Evolutionary conservation across 805 yeast species (phyloP), one percentile per base, ranked within the genome.

Genomic region (Teunomyces kruisii): DNA sequence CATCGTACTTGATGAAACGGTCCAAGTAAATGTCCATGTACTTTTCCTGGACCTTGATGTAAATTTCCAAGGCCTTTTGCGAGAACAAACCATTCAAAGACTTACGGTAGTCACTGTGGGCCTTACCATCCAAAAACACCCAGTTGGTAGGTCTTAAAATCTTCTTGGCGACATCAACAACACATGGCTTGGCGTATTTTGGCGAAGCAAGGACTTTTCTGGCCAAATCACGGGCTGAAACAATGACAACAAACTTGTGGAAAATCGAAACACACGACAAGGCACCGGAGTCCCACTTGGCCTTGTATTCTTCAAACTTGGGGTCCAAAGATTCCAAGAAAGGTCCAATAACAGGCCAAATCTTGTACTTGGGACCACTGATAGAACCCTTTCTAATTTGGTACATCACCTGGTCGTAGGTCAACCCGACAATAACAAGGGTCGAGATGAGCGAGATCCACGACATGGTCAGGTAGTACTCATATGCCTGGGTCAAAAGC

Each of bases 91-190:
- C 96, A 64, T 94, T 92, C 62, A 94, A 74, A 10, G 94, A 83
- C 65, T 83, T 83, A 70, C 99, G 84, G 71, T 92, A 94, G 68
- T 94, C 99, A 47, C 83, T 81, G 59, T 94, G 99, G 28, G 84
- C 95, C 70, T 90, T 90, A 56, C 99, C 99, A 61, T 94, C 99
- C 59, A 90, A 70, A 66, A 94, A 94, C 30, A 94, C 99, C 99
- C 99, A 94, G 74, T 92, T 94, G 38, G 92, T 77, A 39, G 98
- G 97, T 68, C 98, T 83, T 59, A 94, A 74, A 54, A 94, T 88
- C 70, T 94, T 94, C 51, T 84, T 77, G 15, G 99, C 99, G 44
- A 90, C 98, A 64, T 94, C 99, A 52, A 94, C 99, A 49, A 94
- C 96, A 72, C 99, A 94, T 5, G 99, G 99, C 67, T 90, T 90